Conservation (phyloP, 805 yeast genomes). For the Zygotorulaspora sp. region DNA sequence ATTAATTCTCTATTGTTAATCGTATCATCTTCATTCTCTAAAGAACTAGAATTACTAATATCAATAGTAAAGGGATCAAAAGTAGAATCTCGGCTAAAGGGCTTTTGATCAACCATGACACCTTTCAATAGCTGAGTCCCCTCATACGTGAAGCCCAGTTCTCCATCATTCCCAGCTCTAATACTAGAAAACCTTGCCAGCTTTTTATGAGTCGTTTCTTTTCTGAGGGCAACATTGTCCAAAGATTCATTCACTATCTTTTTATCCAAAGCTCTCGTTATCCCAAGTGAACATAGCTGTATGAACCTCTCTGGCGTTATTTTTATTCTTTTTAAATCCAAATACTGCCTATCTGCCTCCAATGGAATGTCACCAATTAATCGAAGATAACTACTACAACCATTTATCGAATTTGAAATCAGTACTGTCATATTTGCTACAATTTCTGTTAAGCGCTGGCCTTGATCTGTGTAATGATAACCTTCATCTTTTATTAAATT, state of each 20-base stretch:
- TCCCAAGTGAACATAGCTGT: conserved; percentile 54
- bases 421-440: conserved; percentile 58
- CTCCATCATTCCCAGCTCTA: conserved; percentile 29
- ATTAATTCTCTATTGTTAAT: conserved; percentile 26
- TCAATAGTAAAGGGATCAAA: conserved; percentile 36
- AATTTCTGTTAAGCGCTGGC: conserved; percentile 56
- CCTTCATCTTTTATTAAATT: conserved; percentile 28
- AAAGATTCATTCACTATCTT: conserved; percentile 27
- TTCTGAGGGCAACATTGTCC: conserved; percentile 9
- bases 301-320: conserved; percentile 60
- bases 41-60: conserved; percentile 20
- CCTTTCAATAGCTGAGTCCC: conserved; percentile 37
- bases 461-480: conserved; percentile 62
- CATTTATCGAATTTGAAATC: conserved; percentile 45
- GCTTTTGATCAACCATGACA: conserved; percentile 34
- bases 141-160: conserved; percentile 19
- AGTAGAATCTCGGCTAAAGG: conserved; percentile 37
- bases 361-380: conserved; percentile 65
- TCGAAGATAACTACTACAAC: conserved; percentile 48
- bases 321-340: conserved; percentile 55
- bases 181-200: conserved; percentile 36
- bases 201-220: conserved; percentile 9
- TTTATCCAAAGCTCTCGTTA: conserved; percentile 42
- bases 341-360: conserved; percentile 55
- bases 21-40: conserved; percentile 8